Conservation (phyloP, 306 rosid species). For the Vigna unguiculata region DNA sequence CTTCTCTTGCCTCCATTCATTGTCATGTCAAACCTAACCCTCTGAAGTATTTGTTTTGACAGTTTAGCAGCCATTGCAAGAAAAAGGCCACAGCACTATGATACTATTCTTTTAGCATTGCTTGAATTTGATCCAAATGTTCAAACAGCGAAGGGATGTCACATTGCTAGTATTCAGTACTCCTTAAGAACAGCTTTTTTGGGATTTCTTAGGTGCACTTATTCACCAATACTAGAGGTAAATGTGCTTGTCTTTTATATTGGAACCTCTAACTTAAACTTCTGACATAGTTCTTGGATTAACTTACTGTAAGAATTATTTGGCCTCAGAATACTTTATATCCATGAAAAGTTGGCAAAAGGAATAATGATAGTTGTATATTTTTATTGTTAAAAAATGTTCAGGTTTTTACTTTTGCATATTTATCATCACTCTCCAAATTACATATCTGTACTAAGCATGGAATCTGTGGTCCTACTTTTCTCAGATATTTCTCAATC, state of each 20-base stretch:
- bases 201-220: conserved; percentile 91
- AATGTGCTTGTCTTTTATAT: conserved; percentile 32
- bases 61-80: conserved; percentile 92
- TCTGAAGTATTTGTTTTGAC: conserved; percentile 51
- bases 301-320: not conserved
- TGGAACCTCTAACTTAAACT: conserved; percentile 23
- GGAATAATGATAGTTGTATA: conserved; percentile 19
- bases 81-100: conserved; percentile 81
- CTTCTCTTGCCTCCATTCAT: not conserved
- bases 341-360: conserved; percentile 17
- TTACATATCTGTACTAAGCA: conserved; percentile 19
- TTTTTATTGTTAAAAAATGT: conserved; percentile 7
- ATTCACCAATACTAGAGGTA: conserved; percentile 85
- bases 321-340: conserved; percentile 19
- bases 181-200: conserved; percentile 88
- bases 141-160: conserved; percentile 74
- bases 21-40: conserved; percentile 42
- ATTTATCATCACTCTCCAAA: not conserved
- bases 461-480: conserved; percentile 3
- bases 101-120: conserved; percentile 67
- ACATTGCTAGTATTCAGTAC: conserved; percentile 79
- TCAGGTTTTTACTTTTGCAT: not conserved
- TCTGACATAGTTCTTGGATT: conserved; percentile 1
- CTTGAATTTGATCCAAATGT: conserved; percentile 81
- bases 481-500: conserved; percentile 10